Conservation (phyloP, 345 rosid genomes). For the Schrenkiella parvula region DNA sequence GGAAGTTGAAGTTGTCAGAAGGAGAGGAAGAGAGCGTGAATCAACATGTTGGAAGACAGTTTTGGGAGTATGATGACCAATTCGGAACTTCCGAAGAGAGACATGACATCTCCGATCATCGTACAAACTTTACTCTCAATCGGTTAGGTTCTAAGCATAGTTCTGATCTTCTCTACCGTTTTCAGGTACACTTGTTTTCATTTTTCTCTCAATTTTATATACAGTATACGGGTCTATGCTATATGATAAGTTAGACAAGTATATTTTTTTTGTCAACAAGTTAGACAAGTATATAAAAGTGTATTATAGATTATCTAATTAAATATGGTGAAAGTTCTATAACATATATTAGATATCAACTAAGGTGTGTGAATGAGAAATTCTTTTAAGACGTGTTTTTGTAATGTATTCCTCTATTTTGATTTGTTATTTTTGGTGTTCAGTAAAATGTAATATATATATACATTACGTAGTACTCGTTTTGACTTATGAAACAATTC, state of each 20-base stretch:
- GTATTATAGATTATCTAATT: not conserved
- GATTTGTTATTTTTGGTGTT: not conserved
- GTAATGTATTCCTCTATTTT: not conserved
- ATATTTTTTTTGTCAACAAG: no score
- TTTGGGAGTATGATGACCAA: constrained; percentile 15
- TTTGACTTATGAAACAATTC: no score
- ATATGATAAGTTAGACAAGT: not conserved
- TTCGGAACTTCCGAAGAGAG: constrained; percentile 7
- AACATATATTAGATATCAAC: not conserved
- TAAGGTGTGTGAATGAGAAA: not conserved
- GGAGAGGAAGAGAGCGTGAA: constrained; percentile 22
- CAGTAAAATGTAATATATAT: not conserved
- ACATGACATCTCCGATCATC: not conserved
- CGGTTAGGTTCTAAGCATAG: constrained; percentile 2
- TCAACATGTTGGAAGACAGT: constrained; percentile 27
- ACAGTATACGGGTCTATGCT: not conserved
- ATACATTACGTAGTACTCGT: no score
- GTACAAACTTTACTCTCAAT: constrained; percentile 7
- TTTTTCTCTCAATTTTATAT: not conserved
- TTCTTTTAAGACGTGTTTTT: not conserved
- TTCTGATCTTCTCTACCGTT: constrained; percentile 18
- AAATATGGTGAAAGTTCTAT: not conserved
- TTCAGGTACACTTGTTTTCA: not conserved
- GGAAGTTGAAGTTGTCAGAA: constrained; percentile 17
- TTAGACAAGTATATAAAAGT: not conserved